Evolutionary conservation across 805 yeast genomes (phyloP).

Genomic region (Starmerella bombicola): DNA sequence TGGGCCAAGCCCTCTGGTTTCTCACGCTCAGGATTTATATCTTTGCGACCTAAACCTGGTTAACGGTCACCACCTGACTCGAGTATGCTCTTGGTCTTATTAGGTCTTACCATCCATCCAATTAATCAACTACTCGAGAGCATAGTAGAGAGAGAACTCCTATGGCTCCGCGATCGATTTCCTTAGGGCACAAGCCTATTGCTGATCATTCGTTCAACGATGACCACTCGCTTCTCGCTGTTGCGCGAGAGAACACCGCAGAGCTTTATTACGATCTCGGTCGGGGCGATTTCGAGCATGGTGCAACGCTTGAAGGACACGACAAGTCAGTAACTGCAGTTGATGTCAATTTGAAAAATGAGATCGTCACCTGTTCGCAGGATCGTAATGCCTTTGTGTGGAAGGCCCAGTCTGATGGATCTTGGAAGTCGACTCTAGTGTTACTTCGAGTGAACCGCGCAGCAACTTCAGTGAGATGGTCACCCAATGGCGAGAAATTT

Average conservation of each 20-base stretch:
- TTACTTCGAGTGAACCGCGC: constrained; percentile 87
- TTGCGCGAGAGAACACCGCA: constrained; percentile 66
- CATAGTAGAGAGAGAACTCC: constrained; percentile 23
- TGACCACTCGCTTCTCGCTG: constrained; percentile 56
- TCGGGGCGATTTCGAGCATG: constrained; percentile 38
- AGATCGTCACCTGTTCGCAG: constrained; percentile 92
- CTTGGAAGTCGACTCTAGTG: constrained; percentile 80
- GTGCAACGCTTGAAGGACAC: constrained; percentile 43
- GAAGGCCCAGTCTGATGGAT: constrained; percentile 56
- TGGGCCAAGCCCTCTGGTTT: too few relatives aligned
- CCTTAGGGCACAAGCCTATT: constrained; percentile 71
- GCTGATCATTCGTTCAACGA: constrained; percentile 82
- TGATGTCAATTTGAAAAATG: constrained; percentile 69
- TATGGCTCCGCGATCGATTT: constrained; percentile 30
- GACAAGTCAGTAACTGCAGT: constrained; percentile 90
- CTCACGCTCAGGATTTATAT: too few relatives aligned
- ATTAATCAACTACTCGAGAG: too few relatives aligned
- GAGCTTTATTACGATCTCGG: constrained; percentile 55
- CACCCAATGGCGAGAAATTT: constrained; percentile 86
- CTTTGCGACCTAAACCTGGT: too few relatives aligned
- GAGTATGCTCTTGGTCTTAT: too few relatives aligned
- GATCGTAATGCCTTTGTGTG: constrained; percentile 96
- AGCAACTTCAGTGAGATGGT: constrained; percentile 90
- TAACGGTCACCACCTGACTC: too few relatives aligned
- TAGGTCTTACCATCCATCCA: too few relatives aligned